Conservation (phyloP, 805 yeast species). For the Candida montana region DNA sequence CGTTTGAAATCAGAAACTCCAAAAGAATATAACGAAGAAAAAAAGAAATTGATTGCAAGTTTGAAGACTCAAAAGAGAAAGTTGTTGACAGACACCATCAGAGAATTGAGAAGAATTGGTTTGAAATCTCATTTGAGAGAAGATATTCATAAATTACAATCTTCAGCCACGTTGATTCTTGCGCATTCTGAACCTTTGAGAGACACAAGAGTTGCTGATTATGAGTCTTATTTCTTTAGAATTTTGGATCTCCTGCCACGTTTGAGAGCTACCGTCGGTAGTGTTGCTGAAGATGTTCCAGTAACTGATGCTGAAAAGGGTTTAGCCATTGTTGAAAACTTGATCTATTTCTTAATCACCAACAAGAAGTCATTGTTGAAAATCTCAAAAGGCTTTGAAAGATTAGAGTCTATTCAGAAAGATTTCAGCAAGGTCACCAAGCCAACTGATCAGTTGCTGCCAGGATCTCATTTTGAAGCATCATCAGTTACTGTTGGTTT, state of each 20-base stretch:
- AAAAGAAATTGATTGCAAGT: slow-evolving; percentile 63
- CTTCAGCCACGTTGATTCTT: slow-evolving; percentile 57
- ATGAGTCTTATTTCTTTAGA: slow-evolving; percentile 55
- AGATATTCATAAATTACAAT: slow-evolving; percentile 59
- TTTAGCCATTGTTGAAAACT: slow-evolving; percentile 68
- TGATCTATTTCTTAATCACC: slow-evolving; percentile 52
- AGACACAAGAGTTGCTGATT: slow-evolving; percentile 35
- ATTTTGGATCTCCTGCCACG: slow-evolving; percentile 78
- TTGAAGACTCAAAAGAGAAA: slow-evolving; percentile 79
- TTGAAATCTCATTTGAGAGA: slow-evolving; percentile 59
- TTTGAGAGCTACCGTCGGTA: slow-evolving; percentile 57
- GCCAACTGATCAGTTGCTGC: slow-evolving; percentile 15
- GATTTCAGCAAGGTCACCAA: slow-evolving; percentile 21
- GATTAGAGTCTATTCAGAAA: slow-evolving; percentile 17
- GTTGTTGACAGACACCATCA: slow-evolving; percentile 68
- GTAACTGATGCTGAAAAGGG: slow-evolving; percentile 68
- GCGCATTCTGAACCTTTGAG: slow-evolving; percentile 46
- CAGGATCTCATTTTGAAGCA: slow-evolving; percentile 12
- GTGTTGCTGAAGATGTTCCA: slow-evolving; percentile 70
- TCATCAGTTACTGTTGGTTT: slow-evolving; percentile 11
- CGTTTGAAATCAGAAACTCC: slow-evolving; percentile 77
- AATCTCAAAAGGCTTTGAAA: slow-evolving; percentile 18
- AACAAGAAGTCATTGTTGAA: slow-evolving; percentile 43
- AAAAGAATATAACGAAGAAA: slow-evolving; percentile 57
- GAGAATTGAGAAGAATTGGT: slow-evolving; percentile 74